Percentiles rank a stretch among this genome's conserved stretches.
Evolutionary conservation across 2,329 filamentous ascomycete genomes (phyloP).

Genomic region (Sporothrix sp.): DNA sequence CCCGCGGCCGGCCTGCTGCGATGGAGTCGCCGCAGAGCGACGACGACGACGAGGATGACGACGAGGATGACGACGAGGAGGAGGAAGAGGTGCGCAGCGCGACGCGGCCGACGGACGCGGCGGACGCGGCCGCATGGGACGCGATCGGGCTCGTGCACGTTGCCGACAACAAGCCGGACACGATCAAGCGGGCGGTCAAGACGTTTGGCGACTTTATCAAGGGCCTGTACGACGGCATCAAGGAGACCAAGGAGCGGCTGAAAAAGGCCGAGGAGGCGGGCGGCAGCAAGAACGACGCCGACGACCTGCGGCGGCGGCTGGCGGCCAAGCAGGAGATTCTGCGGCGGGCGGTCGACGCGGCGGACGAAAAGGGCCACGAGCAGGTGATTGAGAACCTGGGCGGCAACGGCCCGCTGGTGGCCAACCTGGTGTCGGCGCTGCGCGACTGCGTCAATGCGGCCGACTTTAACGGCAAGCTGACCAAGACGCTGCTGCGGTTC

Average conservation of each 20-base stretch:
- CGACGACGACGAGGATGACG: constrained; percentile 15
- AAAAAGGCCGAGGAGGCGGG: constrained; percentile 32
- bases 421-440: constrained; percentile 43
- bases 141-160: constrained; percentile 40
- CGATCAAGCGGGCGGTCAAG: constrained; percentile 39
- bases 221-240: constrained; percentile 38
- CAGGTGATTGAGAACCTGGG: constrained; percentile 49
- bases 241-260: constrained; percentile 35
- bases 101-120: constrained; percentile 34
- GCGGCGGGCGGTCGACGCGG: constrained; percentile 42
- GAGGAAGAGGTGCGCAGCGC: constrained; percentile 29
- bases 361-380: constrained; percentile 44
- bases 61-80: constrained; percentile 13
- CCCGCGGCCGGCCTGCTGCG: not conserved
- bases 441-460: constrained; percentile 43
- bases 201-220: constrained; percentile 42
- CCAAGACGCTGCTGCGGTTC: constrained; percentile 48
- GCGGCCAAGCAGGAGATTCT: constrained; percentile 39
- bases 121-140: constrained; percentile 44
- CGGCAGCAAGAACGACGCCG: constrained; percentile 27
- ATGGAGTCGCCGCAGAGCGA: constrained; percentile 14
- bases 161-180: constrained; percentile 26
- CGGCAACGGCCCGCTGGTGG: constrained; percentile 46
- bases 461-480: constrained; percentile 43
- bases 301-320: constrained; percentile 32